Evolutionary conservation across 495 filamentous ascomycete species (phyloP).

Genomic region (Hyphodiscus hymeniophilus): DNA sequence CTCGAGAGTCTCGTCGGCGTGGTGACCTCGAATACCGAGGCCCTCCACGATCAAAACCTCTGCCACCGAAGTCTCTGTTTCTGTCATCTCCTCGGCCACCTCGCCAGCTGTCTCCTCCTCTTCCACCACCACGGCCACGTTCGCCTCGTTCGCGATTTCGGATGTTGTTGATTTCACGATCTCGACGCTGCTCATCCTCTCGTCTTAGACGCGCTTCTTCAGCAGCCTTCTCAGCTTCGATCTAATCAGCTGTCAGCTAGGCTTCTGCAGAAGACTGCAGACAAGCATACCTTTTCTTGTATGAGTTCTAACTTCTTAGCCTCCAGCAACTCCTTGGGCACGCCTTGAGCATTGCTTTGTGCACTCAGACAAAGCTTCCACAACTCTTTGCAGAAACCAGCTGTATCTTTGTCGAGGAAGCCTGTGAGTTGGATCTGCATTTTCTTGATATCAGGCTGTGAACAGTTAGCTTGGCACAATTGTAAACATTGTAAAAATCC

Average conservation of each 20-base stretch:
- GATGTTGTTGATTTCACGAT: conserved; percentile 54
- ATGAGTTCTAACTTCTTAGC: conserved; percentile 92
- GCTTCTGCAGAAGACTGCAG: neutral
- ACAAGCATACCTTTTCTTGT: conserved; percentile 69
- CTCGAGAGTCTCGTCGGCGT: conserved; percentile 42
- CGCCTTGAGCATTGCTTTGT: conserved; percentile 78
- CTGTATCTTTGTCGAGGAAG: conserved; percentile 89
- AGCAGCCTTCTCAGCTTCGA: conserved; percentile 74
- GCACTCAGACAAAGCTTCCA: conserved; percentile 89
- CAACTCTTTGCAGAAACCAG: conserved; percentile 85
- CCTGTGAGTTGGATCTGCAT: conserved; percentile 91
- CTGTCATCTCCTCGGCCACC: conserved; percentile 32
- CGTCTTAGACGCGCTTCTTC: conserved; percentile 59
- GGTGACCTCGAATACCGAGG: conserved; percentile 58
- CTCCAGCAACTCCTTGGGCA: conserved; percentile 89
- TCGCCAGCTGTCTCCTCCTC: conserved; percentile 40
- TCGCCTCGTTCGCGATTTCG: conserved; percentile 69
- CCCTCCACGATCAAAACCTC: conserved; percentile 35
- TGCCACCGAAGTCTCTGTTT: conserved; percentile 18
- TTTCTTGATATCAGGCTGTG: conserved; percentile 86
- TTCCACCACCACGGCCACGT: conserved; percentile 51
- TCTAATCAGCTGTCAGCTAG: conserved; percentile 37
- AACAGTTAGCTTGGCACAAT: conserved; percentile 1
- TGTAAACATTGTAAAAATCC: conserved; percentile 26
- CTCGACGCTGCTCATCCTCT: conserved; percentile 48